Evolutionary conservation across 2,329 filamentous ascomycete genomes (phyloP).

Genomic region (Aureobasidium sp.): DNA sequence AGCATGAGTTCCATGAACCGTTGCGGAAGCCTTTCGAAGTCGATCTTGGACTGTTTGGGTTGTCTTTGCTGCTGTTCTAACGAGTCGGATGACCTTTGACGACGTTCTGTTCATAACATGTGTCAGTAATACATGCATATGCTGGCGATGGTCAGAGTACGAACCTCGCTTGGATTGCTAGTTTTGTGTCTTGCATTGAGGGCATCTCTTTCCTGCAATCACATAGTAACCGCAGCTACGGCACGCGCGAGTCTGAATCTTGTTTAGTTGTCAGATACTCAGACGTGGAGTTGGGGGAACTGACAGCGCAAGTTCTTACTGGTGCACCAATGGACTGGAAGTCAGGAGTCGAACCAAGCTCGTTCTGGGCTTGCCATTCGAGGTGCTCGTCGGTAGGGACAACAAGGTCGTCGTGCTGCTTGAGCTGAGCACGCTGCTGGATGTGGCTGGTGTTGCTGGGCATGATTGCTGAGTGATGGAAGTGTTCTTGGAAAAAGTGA

Average conservation of each 20-base stretch:
- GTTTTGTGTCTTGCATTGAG: constrained; percentile 29
- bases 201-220: constrained; percentile 39
- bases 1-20: neutral
- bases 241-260: constrained; percentile 38
- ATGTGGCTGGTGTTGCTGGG: constrained; percentile 10
- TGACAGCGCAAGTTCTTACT: constrained; percentile 4
- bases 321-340: neutral
- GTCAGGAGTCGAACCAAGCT: constrained; percentile 22
- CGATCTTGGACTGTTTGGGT: constrained; percentile 4
- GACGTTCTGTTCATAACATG: neutral
- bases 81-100: constrained; percentile 14
- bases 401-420: constrained; percentile 31
- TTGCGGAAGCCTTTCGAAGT: neutral
- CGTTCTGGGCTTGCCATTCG: constrained; percentile 28
- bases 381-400: neutral
- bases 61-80: constrained; percentile 8
- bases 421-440: constrained; percentile 8
- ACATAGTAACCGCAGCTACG: constrained; percentile 37
- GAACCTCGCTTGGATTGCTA: constrained; percentile 20
- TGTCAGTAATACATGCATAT: neutral
- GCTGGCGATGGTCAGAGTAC: neutral
- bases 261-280: constrained; percentile 15
- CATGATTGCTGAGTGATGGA: constrained; percentile 9
- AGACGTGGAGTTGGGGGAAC: neutral
- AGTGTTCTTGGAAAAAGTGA: neutral